Base-by-base conservation (phyloP, 257 asterid species). In the Anisodus acutangulus region DNA sequence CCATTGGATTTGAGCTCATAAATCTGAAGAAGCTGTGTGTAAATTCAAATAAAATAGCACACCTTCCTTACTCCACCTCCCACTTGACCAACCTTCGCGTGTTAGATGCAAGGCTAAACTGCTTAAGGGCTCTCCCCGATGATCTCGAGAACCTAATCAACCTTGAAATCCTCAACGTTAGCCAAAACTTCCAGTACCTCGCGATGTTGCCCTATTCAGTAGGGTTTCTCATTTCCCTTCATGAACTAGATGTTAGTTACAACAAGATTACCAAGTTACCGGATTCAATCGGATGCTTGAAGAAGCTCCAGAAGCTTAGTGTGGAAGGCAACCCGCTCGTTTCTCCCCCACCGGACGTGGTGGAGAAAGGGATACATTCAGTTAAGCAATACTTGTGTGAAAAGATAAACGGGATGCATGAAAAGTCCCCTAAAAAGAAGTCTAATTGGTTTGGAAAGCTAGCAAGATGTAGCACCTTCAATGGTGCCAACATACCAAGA, bases 161-260 rank as follows among this genome's bases (percentile, higher is more conserved):
- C 86, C 98, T 95, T 15, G 81, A 92, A 60, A 84, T 89, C 87
- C 95, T 95, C 5, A 94, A 93, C 62, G 86, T 95, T 0, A 95
- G 99, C 88, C 99, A 95, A 82, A 95, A 95, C 16, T 95, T 95
- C 86, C 99, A 95, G 6, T 89, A 88, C 93, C 89, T 95, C 3
- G 51, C 88, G 2, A 51, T 85, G 11, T 90, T 95, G 8, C 99
- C 99, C 0, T 93, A 92, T 91, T 92, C 99, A 41, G 51, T 95
- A 2, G 99, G 99, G 55, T 95, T 95, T 0, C 95, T 95, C 58
- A 91, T 91, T 47, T 93, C 98, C 2, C 92, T 95, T 1, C 84
- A 88, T 3, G 99, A 95, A 82, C 67, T 95, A 12, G 99, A 95
- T 80, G 92, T 93, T 2, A 94, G 99, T 88, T 93, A 95, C 90